phyloP scores from a whole-genome alignment of 345 rosid species.

The Dimocarpus longan region DNA sequence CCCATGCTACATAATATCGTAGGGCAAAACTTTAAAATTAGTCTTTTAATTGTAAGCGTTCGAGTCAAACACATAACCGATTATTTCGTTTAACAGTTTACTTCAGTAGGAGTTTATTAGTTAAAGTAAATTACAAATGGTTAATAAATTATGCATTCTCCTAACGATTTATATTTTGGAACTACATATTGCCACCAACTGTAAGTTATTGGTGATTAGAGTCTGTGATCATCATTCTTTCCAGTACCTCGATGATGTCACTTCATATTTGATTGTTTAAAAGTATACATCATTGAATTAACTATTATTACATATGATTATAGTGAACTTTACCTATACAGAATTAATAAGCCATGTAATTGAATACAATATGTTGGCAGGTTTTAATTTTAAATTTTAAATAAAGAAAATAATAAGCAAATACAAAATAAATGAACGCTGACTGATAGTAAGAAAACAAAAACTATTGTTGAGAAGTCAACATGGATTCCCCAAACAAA shows the following conservation, averaged over 20 bases:
- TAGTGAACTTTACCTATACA: background rate
- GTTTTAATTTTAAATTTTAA: background rate
- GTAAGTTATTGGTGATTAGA: background rate
- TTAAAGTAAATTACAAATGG: background rate
- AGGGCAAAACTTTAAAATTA: no score
- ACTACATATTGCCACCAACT: background rate
- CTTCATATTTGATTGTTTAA: no score
- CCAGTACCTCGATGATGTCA: no score
- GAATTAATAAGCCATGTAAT: background rate
- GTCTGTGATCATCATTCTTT: no score
- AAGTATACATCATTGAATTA: background rate
- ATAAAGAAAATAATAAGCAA: background rate
- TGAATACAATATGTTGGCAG: background rate
- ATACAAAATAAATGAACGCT: background rate
- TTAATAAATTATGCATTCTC: no score
- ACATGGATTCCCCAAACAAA: background rate
- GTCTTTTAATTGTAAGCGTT: no score
- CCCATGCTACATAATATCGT: no score
- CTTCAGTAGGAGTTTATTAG: background rate
- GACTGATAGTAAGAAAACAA: background rate
- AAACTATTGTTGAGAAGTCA: background rate
- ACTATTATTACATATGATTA: background rate
- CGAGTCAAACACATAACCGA: no score
- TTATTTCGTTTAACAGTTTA: no score
- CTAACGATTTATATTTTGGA: background rate